Percentiles rank a stretch among this genome's conserved stretches.
These are phyloP conservation scores for Monosporozyma yasuniensis DNA, from an alignment of 805 yeast species.

Conservation along the genomic window DNA sequence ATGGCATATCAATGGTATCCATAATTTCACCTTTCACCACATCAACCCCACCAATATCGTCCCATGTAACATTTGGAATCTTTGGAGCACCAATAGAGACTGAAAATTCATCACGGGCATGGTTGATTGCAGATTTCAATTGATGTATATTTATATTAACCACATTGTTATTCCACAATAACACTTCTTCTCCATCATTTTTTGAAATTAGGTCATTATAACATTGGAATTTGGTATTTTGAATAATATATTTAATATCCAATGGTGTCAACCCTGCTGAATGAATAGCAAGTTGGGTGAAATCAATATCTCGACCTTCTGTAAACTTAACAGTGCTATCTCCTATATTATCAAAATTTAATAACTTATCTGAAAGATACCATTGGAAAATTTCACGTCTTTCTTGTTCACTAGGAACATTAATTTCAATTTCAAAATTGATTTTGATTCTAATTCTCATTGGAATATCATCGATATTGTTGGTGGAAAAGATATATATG, in stretches of 20 bases:
- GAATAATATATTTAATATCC: conserved; percentile 65
- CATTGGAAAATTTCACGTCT: conserved; percentile 53
- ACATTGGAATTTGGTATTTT: conserved; percentile 53
- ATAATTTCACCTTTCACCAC: conserved; percentile 82
- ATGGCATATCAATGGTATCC: conserved; percentile 93
- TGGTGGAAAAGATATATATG: conserved; percentile 56
- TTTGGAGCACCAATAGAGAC: conserved; percentile 96
- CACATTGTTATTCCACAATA: conserved; percentile 17
- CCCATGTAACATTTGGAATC: conserved; percentile 93
- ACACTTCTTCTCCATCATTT: conserved; percentile 32
- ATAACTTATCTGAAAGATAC: conserved; percentile 32
- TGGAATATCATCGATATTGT: conserved; percentile 60
- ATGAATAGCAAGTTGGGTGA: conserved; percentile 58
- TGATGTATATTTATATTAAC: conserved; percentile 45
- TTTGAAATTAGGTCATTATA: conserved; percentile 18
- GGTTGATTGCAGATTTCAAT: conserved; percentile 44
- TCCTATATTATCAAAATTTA: conserved; percentile 6
- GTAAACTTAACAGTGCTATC: background rate
- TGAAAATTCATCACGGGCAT: conserved; percentile 79
- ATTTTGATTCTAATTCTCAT: conserved; percentile 57
- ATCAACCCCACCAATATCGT: conserved; percentile 93
- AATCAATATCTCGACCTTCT: conserved; percentile 32
- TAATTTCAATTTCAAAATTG: conserved; percentile 67
- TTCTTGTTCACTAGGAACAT: conserved; percentile 74
- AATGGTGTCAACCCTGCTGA: conserved; percentile 90